phyloP scores from a whole-genome alignment of 169 alveolate species.

The Plasmodium gaboni region DNA sequence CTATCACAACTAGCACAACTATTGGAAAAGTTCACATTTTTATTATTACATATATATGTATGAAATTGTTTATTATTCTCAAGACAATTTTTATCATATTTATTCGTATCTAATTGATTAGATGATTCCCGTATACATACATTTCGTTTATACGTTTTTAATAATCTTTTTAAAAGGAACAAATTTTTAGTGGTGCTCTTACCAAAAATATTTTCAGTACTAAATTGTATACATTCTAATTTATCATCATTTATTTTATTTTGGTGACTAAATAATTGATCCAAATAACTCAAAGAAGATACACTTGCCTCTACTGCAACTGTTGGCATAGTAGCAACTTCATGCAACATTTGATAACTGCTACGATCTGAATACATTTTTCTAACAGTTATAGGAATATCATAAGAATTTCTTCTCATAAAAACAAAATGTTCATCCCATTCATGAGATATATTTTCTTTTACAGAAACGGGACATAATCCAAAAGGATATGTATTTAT shows the following conservation, averaged over 20 bases:
- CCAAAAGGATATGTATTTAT: slow-evolving; percentile 72
- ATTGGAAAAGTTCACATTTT: slow-evolving; percentile 31
- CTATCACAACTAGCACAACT: slow-evolving; percentile 69
- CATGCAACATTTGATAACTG: slow-evolving; percentile 53
- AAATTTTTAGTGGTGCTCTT: slow-evolving; percentile 58
- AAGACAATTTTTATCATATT: slow-evolving; percentile 12
- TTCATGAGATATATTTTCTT: slow-evolving; percentile 39
- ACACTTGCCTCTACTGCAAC: slow-evolving; percentile 47
- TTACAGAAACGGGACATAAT: slow-evolving; percentile 40
- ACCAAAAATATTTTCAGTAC: slow-evolving; percentile 72
- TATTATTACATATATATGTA: slow-evolving; percentile 20
- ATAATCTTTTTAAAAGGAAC: slow-evolving; percentile 59
- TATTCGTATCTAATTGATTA: slow-evolving; percentile 21
- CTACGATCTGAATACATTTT: slow-evolving; percentile 74
- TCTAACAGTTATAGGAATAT: slow-evolving; percentile 70
- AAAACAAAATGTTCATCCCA: slow-evolving; percentile 79
- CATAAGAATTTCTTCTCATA: slow-evolving; percentile 74
- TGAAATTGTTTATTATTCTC: slow-evolving; percentile 12
- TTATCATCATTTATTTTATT: slow-evolving; percentile 48
- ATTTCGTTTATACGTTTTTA: slow-evolving; percentile 65
- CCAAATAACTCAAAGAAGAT: slow-evolving; percentile 63
- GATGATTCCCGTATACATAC: slow-evolving; percentile 23
- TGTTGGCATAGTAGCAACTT: slow-evolving; percentile 73
- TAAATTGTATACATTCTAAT: slow-evolving; percentile 61
- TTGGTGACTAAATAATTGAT: slow-evolving; percentile 43